A percentile compares a stretch with the other conserved stretches of the same genome.
Conservation (phyloP, 495 filamentous ascomycete species). For the Aspergillus cristatus region DNA sequence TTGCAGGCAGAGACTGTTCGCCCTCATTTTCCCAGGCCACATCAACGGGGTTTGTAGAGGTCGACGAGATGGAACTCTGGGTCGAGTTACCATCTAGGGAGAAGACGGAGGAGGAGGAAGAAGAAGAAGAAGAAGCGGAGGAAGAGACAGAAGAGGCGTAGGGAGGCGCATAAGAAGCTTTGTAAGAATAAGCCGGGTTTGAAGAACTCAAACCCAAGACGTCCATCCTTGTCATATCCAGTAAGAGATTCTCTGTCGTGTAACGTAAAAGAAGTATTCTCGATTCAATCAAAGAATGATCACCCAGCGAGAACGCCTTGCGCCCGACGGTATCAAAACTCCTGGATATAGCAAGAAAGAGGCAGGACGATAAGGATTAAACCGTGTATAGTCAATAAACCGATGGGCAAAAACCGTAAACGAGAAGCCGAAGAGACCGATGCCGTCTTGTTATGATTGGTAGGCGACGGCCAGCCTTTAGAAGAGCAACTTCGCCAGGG, state of each 20-base stretch:
- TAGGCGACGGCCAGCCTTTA: slow-evolving; percentile 43
- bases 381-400: slow-evolving; percentile 32
- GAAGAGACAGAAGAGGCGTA: slow-evolving; percentile 62
- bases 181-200: slow-evolving; percentile 30
- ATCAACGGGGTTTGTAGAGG: slow-evolving; percentile 35
- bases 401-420: slow-evolving; percentile 40
- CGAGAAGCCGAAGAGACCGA: slow-evolving; percentile 36
- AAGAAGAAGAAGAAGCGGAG: slow-evolving; percentile 53
- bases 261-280: slow-evolving; percentile 8
- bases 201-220: slow-evolving; percentile 38
- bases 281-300: slow-evolving; percentile 7
- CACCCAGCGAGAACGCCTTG: neutral
- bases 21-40: slow-evolving; percentile 42
- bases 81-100: slow-evolving; percentile 56
- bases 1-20: slow-evolving; percentile 21
- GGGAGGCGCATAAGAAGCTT: slow-evolving; percentile 39
- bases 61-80: slow-evolving; percentile 44
- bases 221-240: slow-evolving; percentile 43
- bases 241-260: slow-evolving; percentile 9
- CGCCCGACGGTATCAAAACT: slow-evolving; percentile 1
- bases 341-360: slow-evolving; percentile 12
- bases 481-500: slow-evolving; percentile 25
- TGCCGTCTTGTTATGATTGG: slow-evolving; percentile 29
- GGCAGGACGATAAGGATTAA: slow-evolving; percentile 23
- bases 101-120: slow-evolving; percentile 71